Evolutionary conservation across 2,329 filamentous ascomycete species (phyloP).

Genomic region (Venturia nashicola): DNA sequence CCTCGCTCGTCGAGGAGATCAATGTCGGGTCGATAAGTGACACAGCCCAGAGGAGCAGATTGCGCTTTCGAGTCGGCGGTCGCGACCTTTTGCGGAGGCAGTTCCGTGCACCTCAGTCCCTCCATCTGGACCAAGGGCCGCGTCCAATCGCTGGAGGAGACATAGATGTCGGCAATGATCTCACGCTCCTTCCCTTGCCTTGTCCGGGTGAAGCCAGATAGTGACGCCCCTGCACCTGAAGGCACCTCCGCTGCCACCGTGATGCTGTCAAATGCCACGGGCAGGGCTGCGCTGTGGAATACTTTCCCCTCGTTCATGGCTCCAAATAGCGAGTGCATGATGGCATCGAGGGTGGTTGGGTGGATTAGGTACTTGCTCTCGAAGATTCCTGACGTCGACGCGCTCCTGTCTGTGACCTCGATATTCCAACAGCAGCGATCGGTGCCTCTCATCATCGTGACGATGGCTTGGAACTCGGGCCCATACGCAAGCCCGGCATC

Average conservation of each 20-base stretch:
- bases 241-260: background rate
- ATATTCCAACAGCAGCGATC: background rate
- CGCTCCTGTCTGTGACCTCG: slow-evolving; percentile 1
- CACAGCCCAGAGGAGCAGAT: too few species aligned
- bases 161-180: background rate
- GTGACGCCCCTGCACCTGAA: background rate
- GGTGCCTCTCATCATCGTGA: background rate
- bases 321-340: slow-evolving; percentile 6
- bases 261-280: background rate
- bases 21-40: too few species aligned
- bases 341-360: slow-evolving; percentile 7
- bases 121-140: too few species aligned
- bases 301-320: background rate
- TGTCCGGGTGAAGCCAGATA: background rate
- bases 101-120: too few species aligned
- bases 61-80: too few species aligned
- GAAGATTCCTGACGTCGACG: background rate
- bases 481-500: slow-evolving; percentile 6
- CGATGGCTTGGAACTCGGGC: background rate
- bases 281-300: too few species aligned
- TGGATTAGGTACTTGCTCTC: slow-evolving; percentile 6
- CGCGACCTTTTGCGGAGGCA: too few species aligned
- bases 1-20: too few species aligned
- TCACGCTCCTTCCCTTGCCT: background rate
- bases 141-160: background rate